A percentile compares a stretch with the other conserved stretches of the same genome.
These are phyloP conservation scores for Phlebopus sp. DNA, from an alignment of 1,284 basidiomycete species.

Conservation along the genomic window DNA sequence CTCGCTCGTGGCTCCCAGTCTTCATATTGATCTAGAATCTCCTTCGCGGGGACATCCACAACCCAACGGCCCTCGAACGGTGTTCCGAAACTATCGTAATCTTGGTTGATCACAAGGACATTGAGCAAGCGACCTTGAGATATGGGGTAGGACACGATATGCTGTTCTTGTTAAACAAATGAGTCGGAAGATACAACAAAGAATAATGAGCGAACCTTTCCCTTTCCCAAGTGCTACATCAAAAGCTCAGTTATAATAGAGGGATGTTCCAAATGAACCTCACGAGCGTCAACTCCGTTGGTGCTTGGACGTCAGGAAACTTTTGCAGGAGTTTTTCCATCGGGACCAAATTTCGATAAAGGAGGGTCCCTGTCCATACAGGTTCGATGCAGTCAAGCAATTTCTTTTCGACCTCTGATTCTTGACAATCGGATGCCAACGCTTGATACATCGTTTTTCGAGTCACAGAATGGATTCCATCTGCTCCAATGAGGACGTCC, in stretches of 20 bases:
- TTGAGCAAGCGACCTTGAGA: constrained; percentile 42
- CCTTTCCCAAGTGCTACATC: constrained; percentile 42
- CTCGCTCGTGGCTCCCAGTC: constrained; percentile 43
- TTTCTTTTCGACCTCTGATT: constrained; percentile 16
- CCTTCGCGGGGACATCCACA: constrained; percentile 27
- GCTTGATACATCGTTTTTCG: constrained; percentile 20
- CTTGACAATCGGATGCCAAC: constrained; percentile 7
- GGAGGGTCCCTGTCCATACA: constrained; percentile 21
- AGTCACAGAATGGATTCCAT: constrained; percentile 23
- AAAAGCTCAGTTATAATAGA: constrained; percentile 2
- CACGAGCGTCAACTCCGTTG: constrained; percentile 37
- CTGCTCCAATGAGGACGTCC: constrained; percentile 36
- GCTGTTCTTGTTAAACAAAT: constrained; percentile 35
- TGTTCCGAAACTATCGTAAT: constrained; percentile 35
- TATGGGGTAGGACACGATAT: constrained; percentile 45
- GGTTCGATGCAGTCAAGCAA: constrained; percentile 15
- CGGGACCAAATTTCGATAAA: constrained; percentile 19
- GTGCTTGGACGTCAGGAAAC: constrained; percentile 34
- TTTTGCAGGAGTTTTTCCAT: constrained; percentile 12
- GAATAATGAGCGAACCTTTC: constrained; percentile 30
- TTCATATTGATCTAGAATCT: constrained; percentile 31
- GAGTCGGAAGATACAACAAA: background rate
- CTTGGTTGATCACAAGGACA: constrained; percentile 37
- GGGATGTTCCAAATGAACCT: constrained; percentile 4
- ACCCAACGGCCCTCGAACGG: constrained; percentile 37